Evolutionary conservation across 2,329 filamentous ascomycete genomes (phyloP).

Genomic region (Botrytis porri): DNA sequence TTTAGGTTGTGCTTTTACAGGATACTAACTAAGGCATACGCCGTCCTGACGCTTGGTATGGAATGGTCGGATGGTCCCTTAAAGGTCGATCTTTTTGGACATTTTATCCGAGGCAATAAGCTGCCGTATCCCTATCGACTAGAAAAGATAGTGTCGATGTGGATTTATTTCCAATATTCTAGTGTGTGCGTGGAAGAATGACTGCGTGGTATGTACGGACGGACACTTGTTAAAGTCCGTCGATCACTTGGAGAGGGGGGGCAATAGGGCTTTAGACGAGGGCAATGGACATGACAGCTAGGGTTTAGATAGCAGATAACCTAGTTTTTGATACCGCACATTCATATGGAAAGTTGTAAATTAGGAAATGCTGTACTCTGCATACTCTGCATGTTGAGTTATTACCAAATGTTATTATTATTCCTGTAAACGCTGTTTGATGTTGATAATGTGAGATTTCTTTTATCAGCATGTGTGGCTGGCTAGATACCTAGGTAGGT

Average conservation of each 20-base stretch:
- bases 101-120: not conserved
- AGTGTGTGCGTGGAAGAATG: not conserved
- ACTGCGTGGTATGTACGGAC: conserved; percentile 2
- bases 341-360: not conserved
- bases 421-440: not conserved
- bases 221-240: conserved; percentile 7
- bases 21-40: not conserved
- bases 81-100: not conserved
- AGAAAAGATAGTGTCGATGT: not conserved
- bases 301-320: not conserved
- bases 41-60: not conserved
- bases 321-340: not conserved
- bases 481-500: not conserved
- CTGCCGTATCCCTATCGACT: not conserved
- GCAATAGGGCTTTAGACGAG: not conserved
- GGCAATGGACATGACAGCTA: not conserved
- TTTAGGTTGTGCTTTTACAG: not conserved
- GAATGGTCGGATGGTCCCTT: not conserved
- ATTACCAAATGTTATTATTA: not conserved
- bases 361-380: not conserved
- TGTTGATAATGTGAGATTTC: not conserved
- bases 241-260: not conserved
- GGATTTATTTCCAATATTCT: not conserved
- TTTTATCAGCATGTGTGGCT: not conserved
- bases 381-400: not conserved